Evolutionary conservation across 2,329 filamentous ascomycete genomes (phyloP).

Genomic region (Trichoderma breve): DNA sequence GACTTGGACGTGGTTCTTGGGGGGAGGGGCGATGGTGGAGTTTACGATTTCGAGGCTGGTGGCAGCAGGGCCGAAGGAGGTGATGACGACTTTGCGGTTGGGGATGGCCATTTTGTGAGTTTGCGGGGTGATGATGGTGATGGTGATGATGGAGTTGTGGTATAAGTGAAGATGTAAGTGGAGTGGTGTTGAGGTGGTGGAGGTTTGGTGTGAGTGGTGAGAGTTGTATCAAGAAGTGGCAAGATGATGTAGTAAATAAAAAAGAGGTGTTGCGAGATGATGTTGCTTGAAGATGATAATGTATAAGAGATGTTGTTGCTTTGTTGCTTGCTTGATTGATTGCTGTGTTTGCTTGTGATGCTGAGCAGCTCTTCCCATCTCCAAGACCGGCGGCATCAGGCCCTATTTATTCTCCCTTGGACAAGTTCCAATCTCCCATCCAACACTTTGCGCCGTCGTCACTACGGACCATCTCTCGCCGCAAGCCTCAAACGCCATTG

Average conservation of each 20-base stretch:
- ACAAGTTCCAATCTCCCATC: background rate
- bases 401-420: slow-evolving; percentile 10
- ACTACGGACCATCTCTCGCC: background rate
- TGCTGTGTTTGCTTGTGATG: background rate
- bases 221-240: background rate
- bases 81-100: slow-evolving; percentile 45
- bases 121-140: too few relatives aligned
- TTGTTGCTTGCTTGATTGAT: background rate
- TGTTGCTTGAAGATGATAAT: background rate
- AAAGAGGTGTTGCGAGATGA: background rate
- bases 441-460: background rate
- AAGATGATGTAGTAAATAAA: background rate
- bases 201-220: slow-evolving; percentile 1
- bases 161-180: background rate
- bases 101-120: slow-evolving; percentile 10
- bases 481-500: background rate
- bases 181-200: background rate
- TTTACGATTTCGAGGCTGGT: slow-evolving; percentile 34
- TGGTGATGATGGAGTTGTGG: background rate
- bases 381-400: background rate
- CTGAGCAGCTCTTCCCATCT: background rate
- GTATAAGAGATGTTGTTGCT: background rate
- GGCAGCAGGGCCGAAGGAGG: slow-evolving; percentile 41
- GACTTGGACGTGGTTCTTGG: slow-evolving; percentile 45
- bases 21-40: slow-evolving; percentile 38